Evolutionary conservation across 495 filamentous ascomycete genomes (phyloP), one percentile per base, ranked within the genome.

Genomic region (Pyronema omphalodes): DNA sequence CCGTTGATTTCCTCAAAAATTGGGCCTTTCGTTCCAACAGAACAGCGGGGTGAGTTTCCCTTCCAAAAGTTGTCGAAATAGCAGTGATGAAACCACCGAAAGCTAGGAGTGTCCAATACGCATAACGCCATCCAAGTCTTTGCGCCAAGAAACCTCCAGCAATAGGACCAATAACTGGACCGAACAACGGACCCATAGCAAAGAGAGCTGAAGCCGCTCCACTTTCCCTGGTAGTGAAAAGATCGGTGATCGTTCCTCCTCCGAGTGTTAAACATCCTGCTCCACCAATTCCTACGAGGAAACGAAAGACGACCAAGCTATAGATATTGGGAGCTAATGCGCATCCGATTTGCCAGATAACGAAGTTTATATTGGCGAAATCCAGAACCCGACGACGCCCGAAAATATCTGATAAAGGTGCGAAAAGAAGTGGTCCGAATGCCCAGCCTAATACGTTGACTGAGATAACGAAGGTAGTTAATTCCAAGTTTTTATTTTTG

Each of bases 401-500:
- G 55, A 84, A 86, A 12, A 87, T 78, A 64, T 91, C 84, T 9
- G 75, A 81, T 6, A 88, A 66, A 0, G 85, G 84, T 0, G 79
- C 80, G 9, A 88, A 68, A 43, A 87, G 64, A 14, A 89, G 61
- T 0, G 84, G 83, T 0, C 76, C 77, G 18, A 72, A 72, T 6
- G 73, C 70, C 55, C 78, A 82, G 0, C 82, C 83, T 4, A 84
- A 58, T 5, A 80, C 59, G 51, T 68, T 80, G 12, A 79, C 74
- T 54, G 70, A 76, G 14, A 81, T 74, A 45, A 67, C 70, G 49
- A 80, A 71, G 0, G 74, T 64, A 0, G 70, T 61, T 7, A 79
- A 57, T 4, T 70, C 74, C 9, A 50, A 50, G 0, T 68, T 70
- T 7, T 18, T 58, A 15, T 66, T 73, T 43, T 70, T 58, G 56